Evolutionary conservation across 108 stramenopile genomes (phyloP).

Genomic region (Nitzschia putrida): DNA sequence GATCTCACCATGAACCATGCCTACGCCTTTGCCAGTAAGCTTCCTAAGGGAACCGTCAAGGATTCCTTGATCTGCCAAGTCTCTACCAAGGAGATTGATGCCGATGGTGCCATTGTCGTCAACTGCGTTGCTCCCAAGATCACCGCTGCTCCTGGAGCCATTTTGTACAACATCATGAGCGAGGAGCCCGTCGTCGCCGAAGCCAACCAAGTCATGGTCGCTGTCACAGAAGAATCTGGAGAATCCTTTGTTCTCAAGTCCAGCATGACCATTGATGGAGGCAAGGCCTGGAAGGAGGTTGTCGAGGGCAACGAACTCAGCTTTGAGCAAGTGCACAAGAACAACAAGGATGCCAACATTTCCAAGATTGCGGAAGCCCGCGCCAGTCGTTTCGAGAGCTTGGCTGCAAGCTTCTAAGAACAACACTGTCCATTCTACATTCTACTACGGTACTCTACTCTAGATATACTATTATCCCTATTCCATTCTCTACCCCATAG

Average conservation of each 20-base stretch:
- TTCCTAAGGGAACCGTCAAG: slow-evolving; percentile 66
- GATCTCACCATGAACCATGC: slow-evolving; percentile 44
- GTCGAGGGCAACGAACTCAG: slow-evolving; percentile 73
- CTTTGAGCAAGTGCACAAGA: slow-evolving; percentile 87
- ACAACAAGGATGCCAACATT: slow-evolving; percentile 82
- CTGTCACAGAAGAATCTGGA: slow-evolving; percentile 81
- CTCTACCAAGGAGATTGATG: slow-evolving; percentile 66
- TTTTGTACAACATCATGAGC: slow-evolving; percentile 94
- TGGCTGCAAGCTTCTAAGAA: slow-evolving; percentile 9
- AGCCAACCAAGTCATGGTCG: slow-evolving; percentile 90
- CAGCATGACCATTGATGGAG: slow-evolving; percentile 80
- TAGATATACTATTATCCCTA: too few relatives aligned
- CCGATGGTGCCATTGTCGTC: slow-evolving; percentile 94
- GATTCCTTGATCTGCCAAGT: slow-evolving; percentile 83
- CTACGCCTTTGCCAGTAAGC: slow-evolving; percentile 68
- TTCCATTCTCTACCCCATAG: too few relatives aligned
- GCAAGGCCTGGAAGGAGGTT: slow-evolving; percentile 84
- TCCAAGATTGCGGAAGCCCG: slow-evolving; percentile 70
- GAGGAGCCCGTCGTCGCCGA: slow-evolving; percentile 76
- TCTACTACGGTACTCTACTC: too few relatives aligned
- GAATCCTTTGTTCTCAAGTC: slow-evolving; percentile 65
- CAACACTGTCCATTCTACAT: too few relatives aligned
- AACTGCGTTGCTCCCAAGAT: slow-evolving; percentile 95
- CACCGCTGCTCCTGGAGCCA: slow-evolving; percentile 81
- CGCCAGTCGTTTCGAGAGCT: not conserved